These are phyloP conservation scores for Fagus crenata DNA, from an alignment of 306 rosid species.

Conservation along the genomic window DNA sequence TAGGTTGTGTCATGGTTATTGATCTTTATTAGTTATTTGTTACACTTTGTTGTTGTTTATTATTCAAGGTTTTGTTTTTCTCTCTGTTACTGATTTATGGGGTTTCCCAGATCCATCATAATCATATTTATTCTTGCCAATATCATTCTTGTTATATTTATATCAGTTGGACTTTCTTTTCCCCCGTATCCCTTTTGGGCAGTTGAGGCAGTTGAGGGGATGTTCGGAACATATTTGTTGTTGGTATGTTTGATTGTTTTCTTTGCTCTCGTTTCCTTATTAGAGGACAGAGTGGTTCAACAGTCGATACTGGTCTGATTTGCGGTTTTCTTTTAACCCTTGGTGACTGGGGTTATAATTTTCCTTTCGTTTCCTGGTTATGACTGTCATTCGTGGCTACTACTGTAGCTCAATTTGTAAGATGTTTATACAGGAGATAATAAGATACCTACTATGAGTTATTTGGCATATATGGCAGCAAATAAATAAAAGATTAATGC, in stretches of 20 bases:
- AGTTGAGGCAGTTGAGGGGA: not conserved
- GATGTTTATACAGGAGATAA: no score
- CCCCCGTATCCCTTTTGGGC: not conserved
- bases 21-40: slow-evolving; percentile 45
- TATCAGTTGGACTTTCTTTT: no score
- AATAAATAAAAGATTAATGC: no score
- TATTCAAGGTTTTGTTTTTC: slow-evolving; percentile 56
- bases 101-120: slow-evolving; percentile 48
- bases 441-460: no score
- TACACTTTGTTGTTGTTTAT: slow-evolving; percentile 48
- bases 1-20: slow-evolving; percentile 49
- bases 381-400: no score
- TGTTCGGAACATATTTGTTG: not conserved
- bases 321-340: no score
- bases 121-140: slow-evolving; percentile 24
- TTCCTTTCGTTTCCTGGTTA: no score
- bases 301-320: no score
- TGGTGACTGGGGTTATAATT: no score
- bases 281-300: no score
- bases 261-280: not conserved
- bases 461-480: no score
- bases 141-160: slow-evolving; percentile 2
- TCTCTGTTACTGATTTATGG: slow-evolving; percentile 56
- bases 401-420: no score
- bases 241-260: not conserved